Evolutionary conservation across 257 asterid genomes (phyloP).

Genomic region (Rubia yunnanensis): DNA sequence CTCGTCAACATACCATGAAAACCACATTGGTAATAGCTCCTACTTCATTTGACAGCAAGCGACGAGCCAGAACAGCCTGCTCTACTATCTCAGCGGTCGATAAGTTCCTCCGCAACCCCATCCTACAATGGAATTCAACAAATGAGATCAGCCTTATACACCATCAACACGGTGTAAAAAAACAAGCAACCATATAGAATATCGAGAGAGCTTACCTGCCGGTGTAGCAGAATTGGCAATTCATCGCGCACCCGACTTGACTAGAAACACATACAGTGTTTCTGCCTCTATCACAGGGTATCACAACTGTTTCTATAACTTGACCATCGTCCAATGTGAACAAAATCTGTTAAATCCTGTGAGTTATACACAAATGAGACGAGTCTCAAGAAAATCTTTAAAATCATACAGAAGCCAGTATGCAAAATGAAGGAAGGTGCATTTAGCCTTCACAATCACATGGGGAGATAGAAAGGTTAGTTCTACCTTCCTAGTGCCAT

Average conservation of each 20-base stretch:
- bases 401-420: slow-evolving; percentile 3
- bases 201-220: slow-evolving; percentile 55
- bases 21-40: slow-evolving; percentile 83
- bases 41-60: slow-evolving; percentile 62
- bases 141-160: slow-evolving; percentile 4
- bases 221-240: slow-evolving; percentile 98
- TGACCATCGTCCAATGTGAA: slow-evolving; percentile 78
- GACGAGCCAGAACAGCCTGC: slow-evolving; percentile 90
- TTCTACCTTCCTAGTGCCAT: slow-evolving; percentile 93
- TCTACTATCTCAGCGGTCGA: slow-evolving; percentile 93
- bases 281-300: slow-evolving; percentile 82
- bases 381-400: slow-evolving; percentile 27
- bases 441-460: slow-evolving; percentile 2
- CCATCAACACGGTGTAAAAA: neutral
- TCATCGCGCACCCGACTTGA: slow-evolving; percentile 98
- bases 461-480: slow-evolving; percentile 11
- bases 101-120: slow-evolving; percentile 86
- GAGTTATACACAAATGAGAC: slow-evolving; percentile 53
- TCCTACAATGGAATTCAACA: slow-evolving; percentile 41
- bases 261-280: slow-evolving; percentile 95
- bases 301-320: slow-evolving; percentile 87
- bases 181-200: neutral
- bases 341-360: slow-evolving; percentile 86
- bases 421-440: slow-evolving; percentile 6
- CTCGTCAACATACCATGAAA: slow-evolving; percentile 57